phyloP scores from a whole-genome alignment of 1,284 basidiomycete species.

The Chiua sp. region DNA sequence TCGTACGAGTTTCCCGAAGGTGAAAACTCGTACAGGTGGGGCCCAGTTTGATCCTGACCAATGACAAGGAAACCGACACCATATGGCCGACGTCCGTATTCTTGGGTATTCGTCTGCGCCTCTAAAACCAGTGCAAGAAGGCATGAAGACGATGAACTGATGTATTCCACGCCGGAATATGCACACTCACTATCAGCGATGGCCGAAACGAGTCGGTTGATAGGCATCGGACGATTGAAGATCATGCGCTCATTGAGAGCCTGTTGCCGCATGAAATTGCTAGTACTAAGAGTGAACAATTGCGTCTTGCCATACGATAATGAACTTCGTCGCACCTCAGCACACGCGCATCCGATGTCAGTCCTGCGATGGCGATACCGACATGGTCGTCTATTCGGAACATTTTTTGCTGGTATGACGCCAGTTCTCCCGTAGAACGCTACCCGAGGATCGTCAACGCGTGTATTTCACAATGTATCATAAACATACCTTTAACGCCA shows the following conservation, averaged over 20 bases:
- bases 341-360: constrained; percentile 98
- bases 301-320: not conserved
- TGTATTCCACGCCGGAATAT: not conserved
- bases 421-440: constrained; percentile 98
- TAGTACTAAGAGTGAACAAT: constrained; percentile 36
- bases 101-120: constrained; percentile 99
- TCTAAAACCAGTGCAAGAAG: constrained; percentile 53
- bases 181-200: constrained; percentile 89
- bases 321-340: constrained; percentile 66
- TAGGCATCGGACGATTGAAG: constrained; percentile 94
- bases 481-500: constrained; percentile 84
- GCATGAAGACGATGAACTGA: not conserved
- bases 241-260: constrained; percentile 96
- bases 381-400: constrained; percentile 99
- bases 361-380: constrained; percentile 97
- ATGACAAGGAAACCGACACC: constrained; percentile 99
- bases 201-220: constrained; percentile 90
- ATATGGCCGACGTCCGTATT: constrained; percentile 97
- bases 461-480: not conserved
- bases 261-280: constrained; percentile 99
- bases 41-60: constrained; percentile 93
- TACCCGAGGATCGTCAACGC: constrained; percentile 40
- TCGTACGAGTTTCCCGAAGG: constrained; percentile 98
- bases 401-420: constrained; percentile 99
- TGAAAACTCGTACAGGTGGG: constrained; percentile 98